phyloP scores from a whole-genome alignment of 2,329 filamentous ascomycete species.

The Xylariaceae sp. region DNA sequence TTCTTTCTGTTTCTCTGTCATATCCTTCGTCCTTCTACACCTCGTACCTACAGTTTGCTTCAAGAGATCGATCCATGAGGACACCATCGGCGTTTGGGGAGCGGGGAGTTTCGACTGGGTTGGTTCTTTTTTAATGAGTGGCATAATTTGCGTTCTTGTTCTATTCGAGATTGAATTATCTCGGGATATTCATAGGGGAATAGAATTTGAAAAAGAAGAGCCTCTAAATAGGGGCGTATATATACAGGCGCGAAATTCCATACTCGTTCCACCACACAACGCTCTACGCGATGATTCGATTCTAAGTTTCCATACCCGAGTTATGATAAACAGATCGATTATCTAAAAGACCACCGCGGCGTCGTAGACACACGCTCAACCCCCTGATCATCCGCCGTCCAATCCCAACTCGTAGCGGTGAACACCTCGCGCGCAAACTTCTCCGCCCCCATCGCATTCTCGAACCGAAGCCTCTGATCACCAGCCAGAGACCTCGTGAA shows the following conservation, averaged over 20 bases:
- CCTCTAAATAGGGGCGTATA: conserved; percentile 5
- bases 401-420: conserved; percentile 53
- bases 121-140: conserved; percentile 2
- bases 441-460: conserved; percentile 46
- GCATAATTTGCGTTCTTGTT: conserved; percentile 11
- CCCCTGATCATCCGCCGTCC: conserved; percentile 46
- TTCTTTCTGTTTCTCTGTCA: background rate
- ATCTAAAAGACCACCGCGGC: conserved; percentile 25
- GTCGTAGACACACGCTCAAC: conserved; percentile 23
- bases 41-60: conserved; percentile 1
- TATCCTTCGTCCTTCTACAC: too few species aligned
- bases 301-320: background rate
- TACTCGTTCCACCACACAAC: background rate
- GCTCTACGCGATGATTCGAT: background rate
- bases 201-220: conserved; percentile 4
- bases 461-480: conserved; percentile 46
- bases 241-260: conserved; percentile 9
- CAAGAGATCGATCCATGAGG: conserved; percentile 4
- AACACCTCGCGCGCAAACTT: conserved; percentile 50
- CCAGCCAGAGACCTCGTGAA: conserved; percentile 48
- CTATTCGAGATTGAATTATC: conserved; percentile 4
- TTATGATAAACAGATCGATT: background rate
- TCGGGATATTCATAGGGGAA: background rate
- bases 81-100: conserved; percentile 20
- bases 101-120: conserved; percentile 13